Percentiles rank a stretch among this genome's conserved stretches.
Evolutionary conservation across 371 early-diverging fungal genomes (phyloP).

Genomic region (Mortierella sp.): DNA sequence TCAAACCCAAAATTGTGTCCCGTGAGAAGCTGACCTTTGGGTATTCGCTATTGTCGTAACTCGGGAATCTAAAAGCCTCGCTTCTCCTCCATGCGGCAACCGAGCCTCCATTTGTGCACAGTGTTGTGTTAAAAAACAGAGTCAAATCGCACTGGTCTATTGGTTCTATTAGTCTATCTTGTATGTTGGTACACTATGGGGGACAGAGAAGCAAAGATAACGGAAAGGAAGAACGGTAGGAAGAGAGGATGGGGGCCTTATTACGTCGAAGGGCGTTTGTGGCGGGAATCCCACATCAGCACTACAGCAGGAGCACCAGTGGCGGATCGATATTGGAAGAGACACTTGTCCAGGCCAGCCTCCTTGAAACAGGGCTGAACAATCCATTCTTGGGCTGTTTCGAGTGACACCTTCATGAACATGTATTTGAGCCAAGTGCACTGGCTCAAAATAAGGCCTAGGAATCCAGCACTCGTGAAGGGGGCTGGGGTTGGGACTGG

Average conservation of each 20-base stretch:
- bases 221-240: neutral
- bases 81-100: too few relatives aligned
- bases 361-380: constrained; percentile 41
- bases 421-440: constrained; percentile 41
- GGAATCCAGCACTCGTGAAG: constrained; percentile 40
- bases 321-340: constrained; percentile 44
- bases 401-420: constrained; percentile 51
- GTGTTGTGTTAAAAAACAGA: too few relatives aligned
- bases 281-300: constrained; percentile 47
- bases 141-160: too few relatives aligned
- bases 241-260: neutral
- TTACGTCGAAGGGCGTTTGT: constrained; percentile 4
- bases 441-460: constrained; percentile 16
- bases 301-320: constrained; percentile 47
- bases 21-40: too few relatives aligned
- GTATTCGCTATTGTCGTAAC: too few relatives aligned
- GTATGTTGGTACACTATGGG: too few relatives aligned
- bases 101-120: too few relatives aligned
- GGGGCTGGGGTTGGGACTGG: constrained; percentile 7
- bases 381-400: constrained; percentile 54
- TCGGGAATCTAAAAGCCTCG: too few relatives aligned
- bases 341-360: constrained; percentile 34
- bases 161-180: too few relatives aligned
- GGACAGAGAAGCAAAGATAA: neutral
- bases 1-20: too few relatives aligned